A percentile compares a stretch with the other conserved stretches of the same genome.
These are phyloP conservation scores for Exserohilum rostratum DNA, from an alignment of 2,329 filamentous ascomycete genomes.

Conservation along the genomic window DNA sequence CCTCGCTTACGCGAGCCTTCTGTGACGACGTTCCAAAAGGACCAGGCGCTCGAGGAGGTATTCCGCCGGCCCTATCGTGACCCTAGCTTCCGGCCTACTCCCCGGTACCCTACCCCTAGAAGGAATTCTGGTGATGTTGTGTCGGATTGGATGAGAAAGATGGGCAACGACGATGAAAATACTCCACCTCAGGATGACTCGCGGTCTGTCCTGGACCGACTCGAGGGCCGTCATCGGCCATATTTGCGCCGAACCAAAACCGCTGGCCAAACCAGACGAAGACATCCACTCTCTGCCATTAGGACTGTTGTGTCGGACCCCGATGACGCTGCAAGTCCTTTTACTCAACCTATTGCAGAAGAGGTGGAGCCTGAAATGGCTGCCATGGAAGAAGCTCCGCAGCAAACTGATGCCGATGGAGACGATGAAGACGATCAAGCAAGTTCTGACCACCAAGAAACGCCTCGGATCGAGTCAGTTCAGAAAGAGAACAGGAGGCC, in stretches of 20 bases:
- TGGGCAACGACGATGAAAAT: conserved; percentile 65
- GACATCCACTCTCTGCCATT: conserved; percentile 58
- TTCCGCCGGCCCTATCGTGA: conserved; percentile 73
- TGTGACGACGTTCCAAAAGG: conserved; percentile 85
- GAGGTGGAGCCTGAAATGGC: conserved; percentile 52
- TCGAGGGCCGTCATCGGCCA: conserved; percentile 61
- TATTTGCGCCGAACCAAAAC: conserved; percentile 60
- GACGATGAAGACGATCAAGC: conserved; percentile 74
- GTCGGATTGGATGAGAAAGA: conserved; percentile 84
- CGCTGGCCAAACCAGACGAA: conserved; percentile 40
- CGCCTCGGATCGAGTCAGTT: conserved; percentile 20
- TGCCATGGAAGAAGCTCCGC: conserved; percentile 53
- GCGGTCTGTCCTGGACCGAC: conserved; percentile 61
- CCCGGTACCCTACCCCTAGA: conserved; percentile 58
- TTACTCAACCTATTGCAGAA: conserved; percentile 51
- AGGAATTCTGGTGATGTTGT: conserved; percentile 81
- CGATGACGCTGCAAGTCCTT: conserved; percentile 48
- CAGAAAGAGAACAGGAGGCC: conserved; percentile 38
- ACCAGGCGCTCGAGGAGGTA: conserved; percentile 87
- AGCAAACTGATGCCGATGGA: conserved; percentile 81
- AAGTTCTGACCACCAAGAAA: conserved; percentile 35
- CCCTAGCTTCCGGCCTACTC: conserved; percentile 51
- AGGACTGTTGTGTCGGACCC: conserved; percentile 65
- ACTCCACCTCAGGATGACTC: conserved; percentile 68
- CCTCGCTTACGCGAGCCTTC: conserved; percentile 84